Percentiles rank a stretch among this genome's conserved stretches.
These are phyloP conservation scores for Candida gigantensis DNA, from an alignment of 1,139 yeast species.

Conservation along the genomic window DNA sequence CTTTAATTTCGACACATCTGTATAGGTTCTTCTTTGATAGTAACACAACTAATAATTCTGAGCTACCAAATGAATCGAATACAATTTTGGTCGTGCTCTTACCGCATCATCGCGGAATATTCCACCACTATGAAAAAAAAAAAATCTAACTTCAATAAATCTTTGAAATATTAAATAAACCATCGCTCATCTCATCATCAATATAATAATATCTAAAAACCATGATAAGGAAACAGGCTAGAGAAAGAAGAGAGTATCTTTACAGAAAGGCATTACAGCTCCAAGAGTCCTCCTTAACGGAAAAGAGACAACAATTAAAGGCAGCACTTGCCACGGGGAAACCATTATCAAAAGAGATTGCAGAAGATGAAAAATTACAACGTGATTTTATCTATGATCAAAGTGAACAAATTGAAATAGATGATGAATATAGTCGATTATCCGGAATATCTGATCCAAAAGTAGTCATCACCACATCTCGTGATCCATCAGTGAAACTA, in stretches of 20 bases:
- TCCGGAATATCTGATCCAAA: slow-evolving; percentile 94
- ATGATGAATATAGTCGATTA: slow-evolving; percentile 87
- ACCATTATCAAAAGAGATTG: slow-evolving; percentile 83
- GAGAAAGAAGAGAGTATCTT: slow-evolving; percentile 91
- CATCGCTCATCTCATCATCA: too few species aligned
- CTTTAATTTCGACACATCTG: too few species aligned
- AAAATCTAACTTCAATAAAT: too few species aligned
- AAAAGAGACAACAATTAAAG: slow-evolving; percentile 82
- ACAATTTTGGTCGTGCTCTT: too few species aligned
- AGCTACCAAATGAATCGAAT: too few species aligned
- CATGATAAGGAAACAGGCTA: slow-evolving; percentile 86
- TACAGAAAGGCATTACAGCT: slow-evolving; percentile 86
- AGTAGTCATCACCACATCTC: slow-evolving; percentile 86
- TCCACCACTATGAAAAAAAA: too few species aligned
- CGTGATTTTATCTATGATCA: slow-evolving; percentile 85
- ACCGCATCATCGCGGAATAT: too few species aligned
- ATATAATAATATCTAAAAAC: not conserved
- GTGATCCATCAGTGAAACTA: slow-evolving; percentile 84
- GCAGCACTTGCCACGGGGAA: slow-evolving; percentile 91
- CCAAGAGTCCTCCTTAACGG: slow-evolving; percentile 83
- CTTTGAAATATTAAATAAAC: too few species aligned
- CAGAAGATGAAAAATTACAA: slow-evolving; percentile 82
- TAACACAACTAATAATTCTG: too few species aligned
- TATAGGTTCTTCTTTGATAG: too few species aligned
- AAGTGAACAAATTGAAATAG: slow-evolving; percentile 56